phyloP scores from a whole-genome alignment of 139 green algal genomes.

The Tetraselmis chui region DNA sequence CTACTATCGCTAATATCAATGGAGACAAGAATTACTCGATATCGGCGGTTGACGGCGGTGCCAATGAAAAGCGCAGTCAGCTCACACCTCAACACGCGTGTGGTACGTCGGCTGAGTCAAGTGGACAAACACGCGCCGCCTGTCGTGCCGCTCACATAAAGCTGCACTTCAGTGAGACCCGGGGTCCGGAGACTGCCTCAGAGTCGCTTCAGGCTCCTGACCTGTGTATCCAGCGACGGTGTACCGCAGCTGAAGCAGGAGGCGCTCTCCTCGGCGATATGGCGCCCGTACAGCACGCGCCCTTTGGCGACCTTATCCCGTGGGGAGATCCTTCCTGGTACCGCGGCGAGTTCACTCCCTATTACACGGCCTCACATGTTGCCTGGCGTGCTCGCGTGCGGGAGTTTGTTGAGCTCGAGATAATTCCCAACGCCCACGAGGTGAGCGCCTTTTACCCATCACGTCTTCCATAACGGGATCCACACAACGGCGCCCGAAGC shows the following conservation, averaged over 20 bases:
- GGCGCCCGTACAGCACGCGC: background rate
- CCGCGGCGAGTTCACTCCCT: slow-evolving; percentile 19
- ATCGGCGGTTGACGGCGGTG: too few species aligned
- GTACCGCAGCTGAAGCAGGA: background rate
- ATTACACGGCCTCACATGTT: slow-evolving; percentile 22
- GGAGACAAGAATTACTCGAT: too few species aligned
- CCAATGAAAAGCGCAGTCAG: background rate
- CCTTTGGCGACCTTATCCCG: slow-evolving; percentile 14
- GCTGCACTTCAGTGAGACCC: background rate
- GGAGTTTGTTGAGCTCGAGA: slow-evolving; percentile 20
- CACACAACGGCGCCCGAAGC: background rate
- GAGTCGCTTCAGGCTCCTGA: background rate
- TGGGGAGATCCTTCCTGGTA: slow-evolving; percentile 26
- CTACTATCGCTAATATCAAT: too few species aligned
- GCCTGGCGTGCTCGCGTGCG: slow-evolving; percentile 17
- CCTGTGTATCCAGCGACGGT: background rate
- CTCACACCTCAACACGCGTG: background rate
- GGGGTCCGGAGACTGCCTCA: background rate
- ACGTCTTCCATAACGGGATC: background rate
- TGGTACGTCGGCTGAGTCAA: background rate
- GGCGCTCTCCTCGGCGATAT: too few species aligned
- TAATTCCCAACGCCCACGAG: slow-evolving; percentile 13
- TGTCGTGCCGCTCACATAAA: background rate
- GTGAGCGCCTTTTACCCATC: background rate
- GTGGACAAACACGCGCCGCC: too few species aligned